Conservation (phyloP, 2,329 filamentous ascomycete genomes). For the Nemania serpens region DNA sequence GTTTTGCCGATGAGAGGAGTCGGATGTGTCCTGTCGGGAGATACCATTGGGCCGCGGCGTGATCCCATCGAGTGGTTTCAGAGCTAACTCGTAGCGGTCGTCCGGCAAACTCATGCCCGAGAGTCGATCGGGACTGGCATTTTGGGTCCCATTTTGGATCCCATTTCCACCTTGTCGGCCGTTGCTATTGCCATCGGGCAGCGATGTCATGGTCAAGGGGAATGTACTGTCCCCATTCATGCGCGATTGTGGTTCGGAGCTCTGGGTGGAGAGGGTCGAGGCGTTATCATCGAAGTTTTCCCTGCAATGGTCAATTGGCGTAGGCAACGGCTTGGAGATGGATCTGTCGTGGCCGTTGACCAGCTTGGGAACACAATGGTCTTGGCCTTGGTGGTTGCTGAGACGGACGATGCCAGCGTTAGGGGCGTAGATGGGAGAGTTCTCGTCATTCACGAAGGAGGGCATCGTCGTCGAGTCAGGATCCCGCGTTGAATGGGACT, state of each 20-base stretch:
- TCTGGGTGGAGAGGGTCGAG: conserved; percentile 58
- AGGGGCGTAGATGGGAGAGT: conserved; percentile 39
- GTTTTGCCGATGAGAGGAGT: conserved; percentile 40
- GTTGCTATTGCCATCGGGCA: conserved; percentile 54
- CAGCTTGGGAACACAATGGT: conserved; percentile 38
- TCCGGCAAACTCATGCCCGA: conserved; percentile 38
- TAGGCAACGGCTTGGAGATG: conserved; percentile 43
- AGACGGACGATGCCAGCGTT: conserved; percentile 41
- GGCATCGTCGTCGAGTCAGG: conserved; percentile 56
- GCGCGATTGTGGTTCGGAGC: conserved; percentile 52
- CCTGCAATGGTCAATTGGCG: conserved; percentile 48
- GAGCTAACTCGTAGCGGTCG: background rate
- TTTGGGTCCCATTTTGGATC: no score
- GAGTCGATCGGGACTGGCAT: conserved; percentile 46
- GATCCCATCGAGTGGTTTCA: conserved; percentile 25
- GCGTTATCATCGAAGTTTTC: conserved; percentile 59
- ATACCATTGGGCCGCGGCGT: conserved; percentile 25
- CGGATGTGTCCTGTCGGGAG: conserved; percentile 38
- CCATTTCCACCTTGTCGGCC: no score
- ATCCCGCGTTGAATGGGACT: background rate
- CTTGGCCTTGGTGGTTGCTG: conserved; percentile 32
- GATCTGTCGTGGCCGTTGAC: conserved; percentile 35
- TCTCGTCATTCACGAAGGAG: conserved; percentile 56
- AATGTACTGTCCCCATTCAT: conserved; percentile 50
- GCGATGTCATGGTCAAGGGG: conserved; percentile 61